phyloP scores from a whole-genome alignment of 345 rosid genomes.

The Erysimum cheiranthoides region DNA sequence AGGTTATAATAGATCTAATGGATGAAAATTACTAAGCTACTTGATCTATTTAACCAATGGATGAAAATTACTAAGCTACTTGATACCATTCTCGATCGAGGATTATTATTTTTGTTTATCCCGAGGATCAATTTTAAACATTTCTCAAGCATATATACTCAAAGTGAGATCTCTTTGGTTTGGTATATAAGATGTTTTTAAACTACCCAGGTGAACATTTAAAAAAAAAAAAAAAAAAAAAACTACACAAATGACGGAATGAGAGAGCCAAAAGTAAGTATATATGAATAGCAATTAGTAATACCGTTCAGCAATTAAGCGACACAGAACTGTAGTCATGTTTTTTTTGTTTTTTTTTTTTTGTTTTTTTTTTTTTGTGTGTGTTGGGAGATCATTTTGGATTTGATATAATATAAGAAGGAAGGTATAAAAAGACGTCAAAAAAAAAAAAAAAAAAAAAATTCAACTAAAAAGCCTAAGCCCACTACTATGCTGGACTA shows the following conservation, averaged over 20 bases:
- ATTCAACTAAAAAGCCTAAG: too few species aligned
- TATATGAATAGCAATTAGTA: neutral
- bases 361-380: too few species aligned
- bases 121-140: neutral
- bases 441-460: too few species aligned
- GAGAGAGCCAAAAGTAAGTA: neutral
- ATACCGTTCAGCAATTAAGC: too few species aligned
- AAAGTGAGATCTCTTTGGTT: neutral
- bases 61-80: neutral
- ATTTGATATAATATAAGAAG: too few species aligned
- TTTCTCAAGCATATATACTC: neutral
- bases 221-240: neutral
- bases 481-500: neutral
- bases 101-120: neutral
- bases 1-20: too few species aligned
- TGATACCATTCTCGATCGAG: neutral
- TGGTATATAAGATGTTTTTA: too few species aligned
- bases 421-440: too few species aligned
- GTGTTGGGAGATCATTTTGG: too few species aligned
- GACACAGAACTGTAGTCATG: too few species aligned
- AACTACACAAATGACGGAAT: neutral
- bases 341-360: too few species aligned
- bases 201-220: neutral
- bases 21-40: too few species aligned
- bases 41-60: neutral